Base-by-base conservation (phyloP, 805 yeast species). In the Schizosaccharomyces osmophilus region DNA sequence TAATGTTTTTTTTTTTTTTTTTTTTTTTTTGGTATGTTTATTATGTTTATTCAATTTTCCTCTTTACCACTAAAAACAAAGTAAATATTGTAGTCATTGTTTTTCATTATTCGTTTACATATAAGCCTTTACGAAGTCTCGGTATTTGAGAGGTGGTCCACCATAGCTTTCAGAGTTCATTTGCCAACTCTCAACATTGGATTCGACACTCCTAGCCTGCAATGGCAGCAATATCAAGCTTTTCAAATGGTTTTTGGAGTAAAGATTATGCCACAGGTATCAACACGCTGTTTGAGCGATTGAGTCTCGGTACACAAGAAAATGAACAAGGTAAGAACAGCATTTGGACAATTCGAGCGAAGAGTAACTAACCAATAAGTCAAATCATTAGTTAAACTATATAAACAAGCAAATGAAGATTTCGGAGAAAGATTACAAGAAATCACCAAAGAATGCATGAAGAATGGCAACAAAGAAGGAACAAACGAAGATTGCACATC, bases 161-260 rank as follows among this genome's bases (percentile, higher is more conserved):
- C 29, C 9, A 6, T 11, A 11, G 55, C 15, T 11, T 48, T 15
- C 17, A 9, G 22, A 45, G 9, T 11, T 48, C 13, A 26, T 11
- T 26, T 26, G 17, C 13, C 17, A 11, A 48, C 29, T 36, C 26
- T 45, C 51, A 19, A 19, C 26, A 45, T 5, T 19, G 4, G 5
- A 11, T 4, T 6, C 13, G 24, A 45, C 19, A 45, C 11, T 45
- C 26, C 26, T 29, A 22, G 57, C 19, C 57, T 51, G n/a, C 17
- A 51, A 51, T 51, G 22, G 57, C 22, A 22, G 6, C 26, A 29
- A 57, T 57, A 22, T 41, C 60, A 17, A 36, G 60, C 24, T 84
- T 85, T 72, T 81, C 86, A 4, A 87, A 83, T 66, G 79, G 82
- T 66, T 85, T 85, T 72, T 85, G 94, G 94, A 76, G 87, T 6